A percentile compares a stretch with the other conserved stretches of the same genome.
phyloP scores from a whole-genome alignment of 31 red algal species.

The Odonthalia washingtoniensis region DNA sequence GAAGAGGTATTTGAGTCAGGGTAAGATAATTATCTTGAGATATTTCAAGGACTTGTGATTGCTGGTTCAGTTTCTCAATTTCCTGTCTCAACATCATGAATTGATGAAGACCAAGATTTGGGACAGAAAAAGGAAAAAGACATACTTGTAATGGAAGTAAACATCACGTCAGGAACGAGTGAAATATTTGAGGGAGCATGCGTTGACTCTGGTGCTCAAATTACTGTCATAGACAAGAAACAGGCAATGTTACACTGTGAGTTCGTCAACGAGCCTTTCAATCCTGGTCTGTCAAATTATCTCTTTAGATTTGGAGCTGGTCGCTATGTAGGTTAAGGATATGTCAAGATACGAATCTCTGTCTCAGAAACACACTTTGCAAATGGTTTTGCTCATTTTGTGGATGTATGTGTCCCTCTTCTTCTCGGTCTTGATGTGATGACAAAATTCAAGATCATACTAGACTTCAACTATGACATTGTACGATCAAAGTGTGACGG shows the following conservation, averaged over 20 bases:
- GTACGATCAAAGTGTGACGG: too few relatives aligned
- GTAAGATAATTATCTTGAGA: not conserved
- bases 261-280: too few relatives aligned
- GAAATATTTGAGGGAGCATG: not conserved
- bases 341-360: not conserved
- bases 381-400: not conserved
- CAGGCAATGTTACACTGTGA: not conserved
- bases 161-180: not conserved
- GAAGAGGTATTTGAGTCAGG: not conserved
- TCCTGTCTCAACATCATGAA: not conserved
- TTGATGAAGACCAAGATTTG: not conserved
- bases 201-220: not conserved
- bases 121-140: not conserved
- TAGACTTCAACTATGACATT: too few relatives aligned
- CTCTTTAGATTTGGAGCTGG: not conserved
- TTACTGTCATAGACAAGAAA: not conserved
- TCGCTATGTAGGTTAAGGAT: not conserved
- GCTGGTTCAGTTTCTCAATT: too few relatives aligned
- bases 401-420: not conserved
- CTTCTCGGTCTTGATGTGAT: not conserved
- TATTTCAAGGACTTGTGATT: not conserved
- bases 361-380: not conserved
- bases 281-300: not conserved
- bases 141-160: not conserved
- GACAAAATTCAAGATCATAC: too few relatives aligned